Base-by-base conservation (phyloP, 805 yeast species). In the Naumovozyma castellii region DNA sequence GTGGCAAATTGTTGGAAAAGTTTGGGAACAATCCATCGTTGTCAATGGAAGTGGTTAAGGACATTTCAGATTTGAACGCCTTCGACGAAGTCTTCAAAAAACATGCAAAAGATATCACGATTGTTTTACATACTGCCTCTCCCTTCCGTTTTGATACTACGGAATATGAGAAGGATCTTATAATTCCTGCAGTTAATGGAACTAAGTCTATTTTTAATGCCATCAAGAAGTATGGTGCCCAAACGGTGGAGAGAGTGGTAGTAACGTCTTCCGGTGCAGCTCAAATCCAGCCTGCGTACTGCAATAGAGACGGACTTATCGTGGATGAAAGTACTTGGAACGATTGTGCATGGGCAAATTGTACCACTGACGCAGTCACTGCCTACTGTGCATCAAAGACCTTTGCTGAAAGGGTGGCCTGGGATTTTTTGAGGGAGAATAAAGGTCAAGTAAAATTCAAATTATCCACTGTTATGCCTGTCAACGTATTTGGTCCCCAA, bases 211-310 rank as follows among this genome's bases (percentile, higher is more conserved):
- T 74, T 37, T 57, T 76, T 48, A 54, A 59, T 10, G 67, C 76
- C 1, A 62, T 72, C 38, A 57, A 64, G 45, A 47, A 51, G 19
- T 65, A 57, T 45, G 73, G 71, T 13, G 66, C 71, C 3, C 61
- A 66, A 40, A 41, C 45, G 29, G 65, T 71, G 27, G 64, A 65
- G 36, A 62, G 67, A 33, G 68, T 76, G 20, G 76, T 76, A 8
- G 46, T 73, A 13, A 75, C 81, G 1, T 74, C 77, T 1, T 73
- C 80, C 0, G 63, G 60, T 52, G 78, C 78, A 16, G 75, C 83
- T 1, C 57, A 74, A 31, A 38, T 61, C 18, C 49, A 63, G 32
- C 43, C 56, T 14, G 35, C 38, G 4, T 45, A 45, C 18, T 15
- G 37, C 10, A 46, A 45, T 16, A 48, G 53, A 32, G 33, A 34